Conservation (phyloP, 768 basidiomycete species). For the Psilocybe subaeruginosa region DNA sequence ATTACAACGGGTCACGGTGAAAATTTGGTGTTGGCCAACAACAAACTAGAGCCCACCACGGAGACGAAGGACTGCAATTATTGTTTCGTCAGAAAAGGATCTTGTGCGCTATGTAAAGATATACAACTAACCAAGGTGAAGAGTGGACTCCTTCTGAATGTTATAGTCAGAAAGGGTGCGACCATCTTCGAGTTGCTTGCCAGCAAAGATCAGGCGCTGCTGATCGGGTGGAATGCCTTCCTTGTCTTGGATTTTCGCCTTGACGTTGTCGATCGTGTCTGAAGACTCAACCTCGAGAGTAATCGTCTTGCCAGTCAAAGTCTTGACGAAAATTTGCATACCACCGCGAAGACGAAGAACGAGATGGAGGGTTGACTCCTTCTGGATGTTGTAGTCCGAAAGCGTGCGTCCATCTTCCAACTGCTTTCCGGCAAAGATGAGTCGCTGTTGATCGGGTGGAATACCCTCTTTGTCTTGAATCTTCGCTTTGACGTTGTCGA, state of each 20-base stretch:
- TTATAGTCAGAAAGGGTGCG: conserved; percentile 76
- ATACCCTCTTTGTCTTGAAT: conserved; percentile 49
- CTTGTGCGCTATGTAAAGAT: conserved; percentile 4
- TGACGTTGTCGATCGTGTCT: conserved; percentile 77
- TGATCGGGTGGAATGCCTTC: conserved; percentile 52
- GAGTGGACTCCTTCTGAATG: conserved; percentile 69
- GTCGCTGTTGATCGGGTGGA: conserved; percentile 33
- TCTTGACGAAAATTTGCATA: conserved; percentile 49
- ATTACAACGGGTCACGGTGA: background rate
- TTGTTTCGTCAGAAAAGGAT: conserved; percentile 12
- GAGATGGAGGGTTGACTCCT: conserved; percentile 43
- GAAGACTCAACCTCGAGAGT: conserved; percentile 76
- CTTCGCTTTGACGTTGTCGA: conserved; percentile 40
- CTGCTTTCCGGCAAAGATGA: conserved; percentile 36
- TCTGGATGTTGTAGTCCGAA: conserved; percentile 52
- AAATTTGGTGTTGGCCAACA: conserved; percentile 1
- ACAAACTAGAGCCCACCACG: conserved; percentile 37
- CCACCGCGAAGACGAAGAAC: conserved; percentile 32
- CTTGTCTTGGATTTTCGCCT: conserved; percentile 78
- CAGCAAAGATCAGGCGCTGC: conserved; percentile 78
- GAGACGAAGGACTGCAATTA: conserved; percentile 39
- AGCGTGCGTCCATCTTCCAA: conserved; percentile 40
- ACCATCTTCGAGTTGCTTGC: conserved; percentile 88
- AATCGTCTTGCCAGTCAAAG: conserved; percentile 62
- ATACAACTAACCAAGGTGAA: conserved; percentile 45